phyloP scores from a whole-genome alignment of 768 basidiomycete genomes.

The Cystofilobasidium capitatum region DNA sequence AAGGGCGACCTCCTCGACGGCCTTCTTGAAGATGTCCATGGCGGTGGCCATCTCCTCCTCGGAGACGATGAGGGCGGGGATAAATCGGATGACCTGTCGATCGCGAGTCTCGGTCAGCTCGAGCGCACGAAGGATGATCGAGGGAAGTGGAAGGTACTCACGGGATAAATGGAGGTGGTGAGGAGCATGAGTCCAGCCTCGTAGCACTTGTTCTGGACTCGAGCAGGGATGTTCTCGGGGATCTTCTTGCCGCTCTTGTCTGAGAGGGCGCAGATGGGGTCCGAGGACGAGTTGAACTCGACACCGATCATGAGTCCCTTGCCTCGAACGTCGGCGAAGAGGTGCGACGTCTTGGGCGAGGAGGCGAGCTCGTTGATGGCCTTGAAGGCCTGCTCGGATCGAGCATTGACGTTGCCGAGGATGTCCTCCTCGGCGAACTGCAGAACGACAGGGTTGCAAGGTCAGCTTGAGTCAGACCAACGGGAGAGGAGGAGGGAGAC shows the following conservation, averaged over 20 bases:
- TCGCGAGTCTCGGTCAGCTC: too few relatives aligned
- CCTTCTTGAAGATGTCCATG: conserved; percentile 44
- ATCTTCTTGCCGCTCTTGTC: conserved; percentile 35
- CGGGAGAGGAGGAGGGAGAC: background rate
- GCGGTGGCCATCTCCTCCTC: conserved; percentile 59
- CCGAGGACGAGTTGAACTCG: conserved; percentile 28
- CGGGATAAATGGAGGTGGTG: conserved; percentile 78
- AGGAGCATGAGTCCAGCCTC: conserved; percentile 78
- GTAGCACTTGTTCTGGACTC: conserved; percentile 67
- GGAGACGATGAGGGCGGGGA: conserved; percentile 77
- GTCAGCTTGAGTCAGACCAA: background rate
- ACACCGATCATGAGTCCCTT: conserved; percentile 49
- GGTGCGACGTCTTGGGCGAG: conserved; percentile 47
- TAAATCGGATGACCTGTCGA: conserved; percentile 63
- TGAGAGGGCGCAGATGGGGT: conserved; percentile 32
- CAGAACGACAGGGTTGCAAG: too few relatives aligned
- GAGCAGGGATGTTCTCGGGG: conserved; percentile 53
- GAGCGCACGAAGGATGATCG: too few relatives aligned
- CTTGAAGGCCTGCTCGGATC: conserved; percentile 66
- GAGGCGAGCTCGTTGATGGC: conserved; percentile 52
- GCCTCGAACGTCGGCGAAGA: conserved; percentile 68
- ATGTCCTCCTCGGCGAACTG: conserved; percentile 66
- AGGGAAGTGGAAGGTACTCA: background rate
- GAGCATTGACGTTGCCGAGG: conserved; percentile 62
- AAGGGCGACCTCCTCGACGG: conserved; percentile 41